phyloP scores from a whole-genome alignment of 225 moss, liverwort and hornwort species.

The Lunularia cruciata region DNA sequence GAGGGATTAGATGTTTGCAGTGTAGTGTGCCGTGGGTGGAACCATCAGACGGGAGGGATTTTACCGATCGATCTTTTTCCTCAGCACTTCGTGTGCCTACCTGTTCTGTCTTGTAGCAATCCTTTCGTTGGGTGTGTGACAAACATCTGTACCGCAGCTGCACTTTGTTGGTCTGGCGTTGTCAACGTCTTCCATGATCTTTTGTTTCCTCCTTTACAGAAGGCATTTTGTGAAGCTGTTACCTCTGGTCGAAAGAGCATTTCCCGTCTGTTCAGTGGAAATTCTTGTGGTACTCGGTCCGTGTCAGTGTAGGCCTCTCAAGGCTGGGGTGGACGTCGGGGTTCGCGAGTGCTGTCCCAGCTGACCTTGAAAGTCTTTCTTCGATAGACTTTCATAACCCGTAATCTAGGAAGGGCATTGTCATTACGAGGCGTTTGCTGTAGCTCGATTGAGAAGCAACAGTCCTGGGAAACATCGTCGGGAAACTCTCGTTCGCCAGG shows the following conservation, averaged over 20 bases:
- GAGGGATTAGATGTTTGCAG: background rate
- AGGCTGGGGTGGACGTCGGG: background rate
- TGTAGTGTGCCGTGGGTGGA: background rate
- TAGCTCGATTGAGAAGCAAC: background rate
- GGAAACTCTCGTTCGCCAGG: background rate
- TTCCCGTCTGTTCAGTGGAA: background rate
- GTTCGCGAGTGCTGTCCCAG: background rate
- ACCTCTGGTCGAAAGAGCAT: too few relatives aligned
- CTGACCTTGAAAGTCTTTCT: too few relatives aligned
- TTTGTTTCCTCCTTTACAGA: background rate
- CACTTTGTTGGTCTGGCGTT: background rate
- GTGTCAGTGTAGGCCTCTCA: too few relatives aligned
- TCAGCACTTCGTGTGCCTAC: slow-evolving; percentile 2
- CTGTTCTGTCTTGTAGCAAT: background rate
- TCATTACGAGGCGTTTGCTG: background rate
- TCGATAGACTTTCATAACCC: too few relatives aligned
- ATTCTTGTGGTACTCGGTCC: background rate
- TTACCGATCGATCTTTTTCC: background rate
- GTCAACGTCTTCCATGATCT: background rate
- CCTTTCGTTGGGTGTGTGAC: background rate
- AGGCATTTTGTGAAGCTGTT: background rate
- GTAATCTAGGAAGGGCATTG: too few relatives aligned
- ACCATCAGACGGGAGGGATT: background rate
- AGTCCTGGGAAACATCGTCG: too few relatives aligned
- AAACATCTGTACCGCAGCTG: too few relatives aligned